Evolutionary conservation across 345 rosid genomes (phyloP).

Genomic region (Populus ilicifolia): DNA sequence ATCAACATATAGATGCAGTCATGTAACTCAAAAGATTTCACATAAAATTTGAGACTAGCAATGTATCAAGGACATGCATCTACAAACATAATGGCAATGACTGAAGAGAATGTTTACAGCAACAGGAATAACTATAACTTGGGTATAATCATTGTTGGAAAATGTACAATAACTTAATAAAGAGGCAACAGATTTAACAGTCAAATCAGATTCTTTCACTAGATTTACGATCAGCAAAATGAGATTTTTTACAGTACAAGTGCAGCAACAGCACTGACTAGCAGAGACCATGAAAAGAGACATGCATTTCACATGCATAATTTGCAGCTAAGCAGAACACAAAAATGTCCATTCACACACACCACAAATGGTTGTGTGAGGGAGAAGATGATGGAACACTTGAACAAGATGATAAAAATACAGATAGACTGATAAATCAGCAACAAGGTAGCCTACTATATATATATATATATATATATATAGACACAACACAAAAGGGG

Average conservation of each 20-base stretch:
- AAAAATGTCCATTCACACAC: too few relatives aligned
- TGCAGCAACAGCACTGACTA: not conserved
- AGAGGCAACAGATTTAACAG: not conserved
- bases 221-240: not conserved
- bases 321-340: too few relatives aligned
- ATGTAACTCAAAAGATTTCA: not conserved
- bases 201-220: not conserved
- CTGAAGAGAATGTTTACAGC: not conserved
- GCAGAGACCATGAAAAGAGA: too few relatives aligned
- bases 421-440: too few relatives aligned
- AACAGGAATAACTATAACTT: not conserved
- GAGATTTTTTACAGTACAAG: not conserved
- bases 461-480: too few relatives aligned
- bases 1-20: not conserved
- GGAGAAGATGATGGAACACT: too few relatives aligned
- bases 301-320: too few relatives aligned
- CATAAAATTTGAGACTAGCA: slow-evolving; percentile 3
- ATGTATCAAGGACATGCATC: not conserved
- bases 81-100: not conserved
- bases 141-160: not conserved
- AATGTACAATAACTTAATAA: not conserved
- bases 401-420: too few relatives aligned
- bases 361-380: too few relatives aligned
- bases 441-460: too few relatives aligned
- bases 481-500: too few relatives aligned